Evolutionary conservation across 169 alveolate species (phyloP), one percentile per base, ranked within the genome.

Genomic region (Plasmodium yoelii): DNA sequence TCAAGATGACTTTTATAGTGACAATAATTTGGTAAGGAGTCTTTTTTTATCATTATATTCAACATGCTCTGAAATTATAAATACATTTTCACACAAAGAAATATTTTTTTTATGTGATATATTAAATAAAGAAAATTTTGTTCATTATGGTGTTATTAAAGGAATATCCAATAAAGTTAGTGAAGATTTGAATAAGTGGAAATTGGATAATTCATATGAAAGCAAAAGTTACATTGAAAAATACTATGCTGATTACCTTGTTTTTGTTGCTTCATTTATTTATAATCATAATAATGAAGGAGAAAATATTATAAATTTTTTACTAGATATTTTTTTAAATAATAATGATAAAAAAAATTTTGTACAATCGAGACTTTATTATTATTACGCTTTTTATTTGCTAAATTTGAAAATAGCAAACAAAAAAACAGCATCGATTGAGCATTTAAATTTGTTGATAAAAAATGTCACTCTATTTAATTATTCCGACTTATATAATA

Each of bases 81-180:
- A 51, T 13, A 65, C 46, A 19, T 18, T 63, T 18, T 28, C 77
- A 9, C 61, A 75, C 68, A 63, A 44, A 18, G 88, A 75, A 63
- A 75, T 75, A 8, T 56, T 75, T 19, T 34, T 75, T 68, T 67
- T 75, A 34, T 75, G 71, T 22, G 88, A 56, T 49, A 67, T 55
- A n/a, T 28, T 75, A 10, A 68, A 63, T 28, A 75, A 8, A 15
- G 18, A 49, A 26, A 5, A 22, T 7, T 26, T 61, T 13, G 77
- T 51, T 7, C 46, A 24, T 39, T 10, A 12, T 8, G 13, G 26
- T 39, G 34, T 56, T 8, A 18, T 56, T 6, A 63, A 15, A n/a
- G 2, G n/a, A 9, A 67, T 75, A 63, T 19, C 22, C 42, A 49
- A 46, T 18, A 15, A 42, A 49, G 49, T 60, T 34, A 47, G 70